Evolutionary conservation across 208 protist species (phyloP).

Genomic region (Tetramitus jugosus): DNA sequence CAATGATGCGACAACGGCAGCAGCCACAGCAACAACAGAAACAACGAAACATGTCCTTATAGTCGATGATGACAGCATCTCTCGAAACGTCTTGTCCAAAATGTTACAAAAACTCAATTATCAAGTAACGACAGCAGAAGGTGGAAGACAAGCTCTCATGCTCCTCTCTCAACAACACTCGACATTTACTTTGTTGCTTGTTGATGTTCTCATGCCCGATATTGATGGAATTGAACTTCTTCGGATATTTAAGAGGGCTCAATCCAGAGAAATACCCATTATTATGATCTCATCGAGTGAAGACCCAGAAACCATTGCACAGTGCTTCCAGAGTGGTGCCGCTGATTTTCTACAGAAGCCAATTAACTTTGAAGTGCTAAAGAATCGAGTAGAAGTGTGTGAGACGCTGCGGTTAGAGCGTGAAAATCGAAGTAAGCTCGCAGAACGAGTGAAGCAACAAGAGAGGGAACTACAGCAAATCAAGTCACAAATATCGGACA

Average conservation of each 20-base stretch:
- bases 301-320: not conserved
- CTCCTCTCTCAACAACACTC: not conserved
- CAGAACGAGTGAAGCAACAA: not conserved
- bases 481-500: not conserved
- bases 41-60: not conserved
- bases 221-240: constrained; percentile 4
- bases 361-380: not conserved
- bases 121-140: constrained; percentile 3
- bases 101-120: not conserved
- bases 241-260: not conserved
- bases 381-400: not conserved
- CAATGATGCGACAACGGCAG: too few relatives aligned
- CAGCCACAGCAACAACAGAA: too few relatives aligned
- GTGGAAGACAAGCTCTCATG: constrained; percentile 5
- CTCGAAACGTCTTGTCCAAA: not conserved
- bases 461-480: constrained; percentile 6
- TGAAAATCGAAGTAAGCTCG: not conserved
- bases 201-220: constrained; percentile 9
- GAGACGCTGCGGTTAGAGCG: not conserved
- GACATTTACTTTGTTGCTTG: not conserved
- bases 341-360: constrained; percentile 5
- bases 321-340: constrained; percentile 8
- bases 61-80: not conserved
- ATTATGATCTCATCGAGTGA: not conserved
- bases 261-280: constrained; percentile 11